Conservation (phyloP, 805 yeast species). For the Lipomyces kockii region DNA sequence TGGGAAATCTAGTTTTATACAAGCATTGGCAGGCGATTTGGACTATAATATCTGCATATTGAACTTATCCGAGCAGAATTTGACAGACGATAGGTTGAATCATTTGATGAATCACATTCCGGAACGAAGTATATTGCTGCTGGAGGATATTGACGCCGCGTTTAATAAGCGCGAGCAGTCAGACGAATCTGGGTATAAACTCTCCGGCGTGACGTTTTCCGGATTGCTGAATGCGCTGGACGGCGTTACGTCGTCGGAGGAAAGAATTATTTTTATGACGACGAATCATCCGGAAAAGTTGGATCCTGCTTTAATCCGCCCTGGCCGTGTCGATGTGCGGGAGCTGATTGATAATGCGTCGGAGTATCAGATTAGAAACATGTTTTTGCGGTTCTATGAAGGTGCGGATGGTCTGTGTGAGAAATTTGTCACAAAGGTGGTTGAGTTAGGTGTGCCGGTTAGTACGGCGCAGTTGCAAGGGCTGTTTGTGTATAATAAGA, state of each 20-base stretch:
- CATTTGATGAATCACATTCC: conserved; percentile 97
- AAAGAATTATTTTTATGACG: conserved; percentile 95
- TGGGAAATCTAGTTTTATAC: conserved; percentile 94
- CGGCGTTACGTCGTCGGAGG: conserved; percentile 98
- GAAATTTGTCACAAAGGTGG: conserved; percentile 53
- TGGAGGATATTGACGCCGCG: conserved; percentile 97
- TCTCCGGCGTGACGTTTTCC: conserved; percentile 91
- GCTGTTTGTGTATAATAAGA: conserved; percentile 87
- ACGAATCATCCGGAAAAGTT: conserved; percentile 94
- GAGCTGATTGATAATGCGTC: conserved; percentile 86
- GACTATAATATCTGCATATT: conserved; percentile 94
- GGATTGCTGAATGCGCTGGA: conserved; percentile 93
- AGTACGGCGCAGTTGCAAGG: conserved; percentile 97
- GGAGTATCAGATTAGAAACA: conserved; percentile 71
- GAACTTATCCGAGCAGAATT: conserved; percentile 84
- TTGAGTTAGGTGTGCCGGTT: conserved; percentile 58
- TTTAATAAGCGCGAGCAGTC: conserved; percentile 80
- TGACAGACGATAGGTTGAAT: conserved; percentile 92
- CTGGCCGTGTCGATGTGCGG: conserved; percentile 91
- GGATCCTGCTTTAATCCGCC: conserved; percentile 91
- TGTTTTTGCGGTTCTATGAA: conserved; percentile 89
- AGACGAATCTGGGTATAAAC: conserved; percentile 69
- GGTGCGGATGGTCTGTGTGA: conserved; percentile 51
- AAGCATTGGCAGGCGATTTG: conserved; percentile 93
- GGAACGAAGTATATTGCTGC: conserved; percentile 75